Base-by-base conservation (phyloP, 352 stramenopile species). In the Phytophthora fragariaefolia region DNA sequence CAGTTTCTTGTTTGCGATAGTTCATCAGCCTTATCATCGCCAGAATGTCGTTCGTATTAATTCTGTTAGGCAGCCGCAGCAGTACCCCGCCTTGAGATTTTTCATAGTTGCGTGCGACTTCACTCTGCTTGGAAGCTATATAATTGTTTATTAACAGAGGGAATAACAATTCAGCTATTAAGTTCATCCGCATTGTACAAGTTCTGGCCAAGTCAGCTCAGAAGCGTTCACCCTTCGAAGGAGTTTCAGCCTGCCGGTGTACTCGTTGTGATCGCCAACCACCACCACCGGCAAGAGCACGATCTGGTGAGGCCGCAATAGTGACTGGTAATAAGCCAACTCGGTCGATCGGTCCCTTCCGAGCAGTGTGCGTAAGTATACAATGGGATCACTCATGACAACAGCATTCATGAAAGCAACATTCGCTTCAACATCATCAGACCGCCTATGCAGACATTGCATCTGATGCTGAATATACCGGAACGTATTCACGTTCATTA, bases 321-420 rank as follows among this genome's bases (percentile, higher is more conserved):
- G 56, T 3, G 70, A 77, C 18, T 74, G 60, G 12, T 74, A 77
- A 49, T 69, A 70, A 3, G 60, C 60, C 9, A 74, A 24, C 9
- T 66, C 46, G 0, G 59, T 74, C 26, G 60, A 59, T 2, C 27
- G 61, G 46, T 70, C 49, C 26, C 53, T 48, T 8, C 57, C 36
- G 26, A 69, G 40, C 23, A 66, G 13, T 13, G 50, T 67, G 5
- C 61, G 48, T n/a, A 73, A 53, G 47, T 70, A 80, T 18, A 77
- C 70, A 6, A 84, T 43, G 3, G 76, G 76, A 30, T 82, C 73
- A 22, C 73, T 84, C 73, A 84, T 73, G 7, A 76, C 17, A 6
- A 79, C 71, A 12, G 77, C 50, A 28, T 78, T 84, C 63, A 81
- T 78, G 34, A 82, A 75, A 0, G 75, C 69, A 9, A 79, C 56